Evolutionary conservation across 805 yeast species (phyloP).

Genomic region (Kluyveromyces wickerhamii): DNA sequence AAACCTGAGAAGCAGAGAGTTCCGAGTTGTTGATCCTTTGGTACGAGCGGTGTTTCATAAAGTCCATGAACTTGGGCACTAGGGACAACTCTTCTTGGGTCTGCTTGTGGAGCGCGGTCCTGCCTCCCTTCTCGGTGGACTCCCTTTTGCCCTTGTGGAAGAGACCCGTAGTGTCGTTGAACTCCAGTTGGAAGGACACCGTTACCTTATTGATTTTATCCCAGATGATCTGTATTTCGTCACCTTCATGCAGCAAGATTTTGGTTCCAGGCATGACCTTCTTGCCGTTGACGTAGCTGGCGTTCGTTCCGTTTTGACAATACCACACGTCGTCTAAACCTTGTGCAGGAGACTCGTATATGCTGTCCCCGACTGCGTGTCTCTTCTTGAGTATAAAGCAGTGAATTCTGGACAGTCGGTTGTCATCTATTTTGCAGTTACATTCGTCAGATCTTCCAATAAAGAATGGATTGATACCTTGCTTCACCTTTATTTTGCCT

Average conservation of each 20-base stretch:
- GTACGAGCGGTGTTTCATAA: conserved; percentile 11
- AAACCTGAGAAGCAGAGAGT: not conserved
- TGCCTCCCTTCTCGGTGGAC: conserved; percentile 9
- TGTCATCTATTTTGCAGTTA: conserved; percentile 58
- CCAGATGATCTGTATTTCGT: conserved; percentile 54
- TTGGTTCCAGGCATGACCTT: conserved; percentile 57
- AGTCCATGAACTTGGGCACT: conserved; percentile 15
- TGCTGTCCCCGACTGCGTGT: conserved; percentile 49
- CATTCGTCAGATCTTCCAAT: conserved; percentile 67
- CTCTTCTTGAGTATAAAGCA: conserved; percentile 59
- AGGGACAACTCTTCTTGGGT: conserved; percentile 20
- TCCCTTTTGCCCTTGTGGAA: conserved; percentile 40
- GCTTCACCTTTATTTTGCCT: conserved; percentile 50
- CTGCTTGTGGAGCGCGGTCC: conserved; percentile 15
- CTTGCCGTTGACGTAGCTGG: conserved; percentile 59
- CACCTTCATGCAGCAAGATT: conserved; percentile 54
- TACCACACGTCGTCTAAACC: conserved; percentile 73
- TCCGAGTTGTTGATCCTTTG: not conserved
- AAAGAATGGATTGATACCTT: conserved; percentile 56
- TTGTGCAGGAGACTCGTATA: conserved; percentile 65
- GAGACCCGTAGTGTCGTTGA: conserved; percentile 57
- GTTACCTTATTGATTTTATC: conserved; percentile 47
- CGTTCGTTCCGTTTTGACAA: conserved; percentile 71
- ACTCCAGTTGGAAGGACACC: conserved; percentile 45
- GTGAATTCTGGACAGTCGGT: conserved; percentile 76